Percentiles rank a stretch among this genome's conserved stretches.
phyloP scores from a whole-genome alignment of 345 rosid genomes.

The Citrus trifoliata region DNA sequence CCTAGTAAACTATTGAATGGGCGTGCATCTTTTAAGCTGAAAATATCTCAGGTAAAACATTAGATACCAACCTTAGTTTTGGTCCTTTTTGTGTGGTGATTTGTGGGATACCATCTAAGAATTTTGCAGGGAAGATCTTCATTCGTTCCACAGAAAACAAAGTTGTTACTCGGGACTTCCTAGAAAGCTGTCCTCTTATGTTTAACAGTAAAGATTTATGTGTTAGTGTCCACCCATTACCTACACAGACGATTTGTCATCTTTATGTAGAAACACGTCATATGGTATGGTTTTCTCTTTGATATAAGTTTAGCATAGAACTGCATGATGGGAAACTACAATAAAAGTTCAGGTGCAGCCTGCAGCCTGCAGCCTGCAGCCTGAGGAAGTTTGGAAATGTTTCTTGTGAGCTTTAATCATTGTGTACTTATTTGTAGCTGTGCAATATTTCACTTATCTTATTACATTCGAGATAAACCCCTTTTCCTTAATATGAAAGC shows the following conservation, averaged over 20 bases:
- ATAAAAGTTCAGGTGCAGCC: neutral
- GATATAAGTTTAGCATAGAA: neutral
- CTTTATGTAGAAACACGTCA: neutral
- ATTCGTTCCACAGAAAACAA: neutral
- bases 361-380: neutral
- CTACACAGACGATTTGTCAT: neutral
- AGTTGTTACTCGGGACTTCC: neutral
- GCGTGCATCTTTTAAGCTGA: constrained; percentile 75
- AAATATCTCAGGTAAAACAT: constrained; percentile 67
- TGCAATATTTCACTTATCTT: neutral
- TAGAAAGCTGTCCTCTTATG: neutral
- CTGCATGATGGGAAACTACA: neutral
- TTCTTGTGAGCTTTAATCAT: neutral
- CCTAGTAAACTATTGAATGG: constrained; percentile 62
- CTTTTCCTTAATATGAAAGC: neutral
- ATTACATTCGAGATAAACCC: neutral
- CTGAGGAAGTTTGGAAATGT: neutral
- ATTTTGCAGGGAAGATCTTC: neutral
- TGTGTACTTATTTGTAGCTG: neutral
- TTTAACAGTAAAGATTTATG: neutral
- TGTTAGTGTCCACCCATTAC: neutral
- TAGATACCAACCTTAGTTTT: neutral
- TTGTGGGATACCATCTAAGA: neutral
- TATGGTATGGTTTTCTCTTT: neutral
- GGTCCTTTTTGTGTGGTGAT: neutral